phyloP scores from a whole-genome alignment of 2,329 filamentous ascomycete genomes.

The Amesomyces nigricolor region DNA sequence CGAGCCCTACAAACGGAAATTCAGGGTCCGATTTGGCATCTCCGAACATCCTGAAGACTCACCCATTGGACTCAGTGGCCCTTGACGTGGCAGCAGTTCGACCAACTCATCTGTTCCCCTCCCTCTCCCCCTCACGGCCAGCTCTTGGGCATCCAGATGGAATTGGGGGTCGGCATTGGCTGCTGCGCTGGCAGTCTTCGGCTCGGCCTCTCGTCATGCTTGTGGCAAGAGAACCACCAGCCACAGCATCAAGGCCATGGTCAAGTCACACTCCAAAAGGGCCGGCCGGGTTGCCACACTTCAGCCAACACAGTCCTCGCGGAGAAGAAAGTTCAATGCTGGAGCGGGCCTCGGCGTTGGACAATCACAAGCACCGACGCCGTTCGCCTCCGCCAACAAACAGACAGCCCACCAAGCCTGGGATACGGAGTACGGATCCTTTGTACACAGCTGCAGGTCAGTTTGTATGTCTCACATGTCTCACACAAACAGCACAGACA shows the following conservation, averaged over 20 bases:
- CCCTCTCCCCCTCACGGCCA: background rate
- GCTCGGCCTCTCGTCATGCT: background rate
- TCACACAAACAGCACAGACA: background rate
- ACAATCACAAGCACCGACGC: background rate
- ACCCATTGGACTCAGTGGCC: conserved; percentile 16
- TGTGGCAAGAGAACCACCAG: too few species aligned
- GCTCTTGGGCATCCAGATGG: too few species aligned
- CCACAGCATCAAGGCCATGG: too few species aligned
- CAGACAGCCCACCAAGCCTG: background rate
- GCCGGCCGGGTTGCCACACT: too few species aligned
- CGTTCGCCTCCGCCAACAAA: conserved; percentile 3
- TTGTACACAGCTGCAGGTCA: conserved; percentile 6
- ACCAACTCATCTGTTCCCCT: conserved; percentile 21
- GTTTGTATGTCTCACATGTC: background rate
- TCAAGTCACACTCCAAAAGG: too few species aligned
- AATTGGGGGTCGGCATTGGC: background rate
- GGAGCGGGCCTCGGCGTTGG: background rate
- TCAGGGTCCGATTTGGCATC: conserved; percentile 14
- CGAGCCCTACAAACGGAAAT: conserved; percentile 17
- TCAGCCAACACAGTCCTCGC: too few species aligned
- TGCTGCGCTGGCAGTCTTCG: background rate
- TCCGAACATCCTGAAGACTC: background rate
- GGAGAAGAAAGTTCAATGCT: too few species aligned
- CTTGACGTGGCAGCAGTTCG: conserved; percentile 27
- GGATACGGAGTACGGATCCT: background rate